phyloP scores from a whole-genome alignment of 176 grass and related monocot species.

The Canna indica region DNA sequence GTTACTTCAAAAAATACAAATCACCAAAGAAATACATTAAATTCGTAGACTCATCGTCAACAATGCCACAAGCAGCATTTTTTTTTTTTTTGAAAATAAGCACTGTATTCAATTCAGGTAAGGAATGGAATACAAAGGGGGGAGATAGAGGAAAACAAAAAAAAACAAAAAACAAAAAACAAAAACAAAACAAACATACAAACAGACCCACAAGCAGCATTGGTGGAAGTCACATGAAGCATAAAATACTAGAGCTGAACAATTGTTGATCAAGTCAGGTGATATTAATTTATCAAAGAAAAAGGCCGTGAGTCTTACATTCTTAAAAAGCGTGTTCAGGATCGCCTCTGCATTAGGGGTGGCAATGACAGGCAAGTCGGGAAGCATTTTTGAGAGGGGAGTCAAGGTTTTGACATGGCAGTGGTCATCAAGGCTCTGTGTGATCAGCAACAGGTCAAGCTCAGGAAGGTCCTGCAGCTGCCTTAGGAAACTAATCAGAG shows the following conservation, averaged over 20 bases:
- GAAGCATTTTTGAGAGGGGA: conserved; percentile 34
- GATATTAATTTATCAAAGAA: not conserved
- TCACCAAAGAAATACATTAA: no score
- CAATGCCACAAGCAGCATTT: no score
- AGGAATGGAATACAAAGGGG: no score
- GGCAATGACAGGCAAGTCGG: conserved; percentile 51
- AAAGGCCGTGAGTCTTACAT: conserved; percentile 19
- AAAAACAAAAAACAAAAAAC: no score
- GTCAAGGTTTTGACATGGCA: conserved; percentile 71
- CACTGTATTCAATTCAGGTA: no score
- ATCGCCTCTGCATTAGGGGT: conserved; percentile 68
- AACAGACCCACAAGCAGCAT: no score
- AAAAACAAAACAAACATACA: no score
- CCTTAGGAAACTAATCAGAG: conserved; percentile 1
- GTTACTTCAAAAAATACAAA: no score
- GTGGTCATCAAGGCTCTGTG: conserved; percentile 93
- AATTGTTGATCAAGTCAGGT: not conserved
- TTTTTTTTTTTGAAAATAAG: no score
- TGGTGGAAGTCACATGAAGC: no score
- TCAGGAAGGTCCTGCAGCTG: conserved; percentile 36
- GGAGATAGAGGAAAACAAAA: no score
- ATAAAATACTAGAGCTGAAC: not conserved
- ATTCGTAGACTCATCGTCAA: no score
- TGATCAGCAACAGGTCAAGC: conserved; percentile 70
- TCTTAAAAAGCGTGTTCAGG: conserved; percentile 34